Percentiles rank a stretch among this genome's conserved stretches.
Evolutionary conservation across 1,284 basidiomycete species (phyloP).

Genomic region (Cutaneotrichosporon mucoides): DNA sequence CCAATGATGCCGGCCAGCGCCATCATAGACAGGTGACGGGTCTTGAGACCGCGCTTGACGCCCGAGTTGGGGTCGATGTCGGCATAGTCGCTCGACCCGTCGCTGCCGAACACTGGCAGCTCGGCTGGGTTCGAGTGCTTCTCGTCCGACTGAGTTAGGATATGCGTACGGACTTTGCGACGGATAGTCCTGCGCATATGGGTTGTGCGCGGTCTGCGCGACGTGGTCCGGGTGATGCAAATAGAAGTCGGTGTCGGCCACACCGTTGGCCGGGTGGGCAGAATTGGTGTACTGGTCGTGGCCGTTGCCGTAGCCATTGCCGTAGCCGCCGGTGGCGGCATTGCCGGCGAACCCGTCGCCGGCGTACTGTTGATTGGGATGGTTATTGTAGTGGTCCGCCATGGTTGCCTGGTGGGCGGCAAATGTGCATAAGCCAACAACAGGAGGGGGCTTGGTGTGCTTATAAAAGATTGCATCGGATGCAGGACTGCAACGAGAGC

Average conservation of each 20-base stretch:
- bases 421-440: background rate
- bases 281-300: too few species aligned
- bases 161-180: too few species aligned
- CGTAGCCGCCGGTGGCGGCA: too few species aligned
- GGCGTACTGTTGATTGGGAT: background rate
- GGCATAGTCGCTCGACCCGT: constrained; percentile 1
- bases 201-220: background rate
- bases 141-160: background rate
- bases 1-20: constrained; percentile 31
- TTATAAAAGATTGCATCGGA: too few species aligned
- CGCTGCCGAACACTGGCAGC: background rate
- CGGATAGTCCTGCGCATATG: background rate
- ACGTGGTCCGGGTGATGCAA: too few species aligned
- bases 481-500: too few species aligned
- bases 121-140: background rate
- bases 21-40: constrained; percentile 34
- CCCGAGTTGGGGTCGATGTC: constrained; percentile 17
- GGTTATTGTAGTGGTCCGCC: background rate
- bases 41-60: constrained; percentile 26
- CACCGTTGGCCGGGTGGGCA: too few species aligned
- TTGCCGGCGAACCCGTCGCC: too few species aligned
- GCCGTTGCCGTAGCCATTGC: too few species aligned
- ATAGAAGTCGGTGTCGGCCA: too few species aligned
- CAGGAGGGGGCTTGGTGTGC: too few species aligned
- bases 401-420: background rate